A percentile compares a stretch with the other conserved stretches of the same genome.
Conservation (phyloP, 805 yeast species). For the Suhomyces sp. region DNA sequence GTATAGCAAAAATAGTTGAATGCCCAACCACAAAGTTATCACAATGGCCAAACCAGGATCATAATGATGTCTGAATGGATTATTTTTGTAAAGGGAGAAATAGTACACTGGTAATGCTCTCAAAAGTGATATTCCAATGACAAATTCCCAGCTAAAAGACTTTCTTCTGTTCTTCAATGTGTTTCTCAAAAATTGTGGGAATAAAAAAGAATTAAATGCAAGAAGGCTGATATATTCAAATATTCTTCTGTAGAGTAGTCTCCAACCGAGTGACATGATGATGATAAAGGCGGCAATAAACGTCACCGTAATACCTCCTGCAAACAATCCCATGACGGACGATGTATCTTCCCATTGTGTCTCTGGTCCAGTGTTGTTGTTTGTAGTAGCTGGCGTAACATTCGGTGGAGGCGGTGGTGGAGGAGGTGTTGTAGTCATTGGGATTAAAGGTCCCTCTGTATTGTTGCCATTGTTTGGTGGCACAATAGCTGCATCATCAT, state of each 20-base stretch:
- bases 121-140: conserved; percentile 63
- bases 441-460: conserved; percentile 3
- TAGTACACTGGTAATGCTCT: conserved; percentile 68
- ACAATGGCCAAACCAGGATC: conserved; percentile 51
- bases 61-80: conserved; percentile 70
- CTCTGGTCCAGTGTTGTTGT: conserved; percentile 10
- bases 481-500: conserved; percentile 22
- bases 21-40: conserved; percentile 52
- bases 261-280: conserved; percentile 62
- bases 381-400: conserved; percentile 10
- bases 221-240: conserved; percentile 59
- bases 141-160: conserved; percentile 67
- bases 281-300: conserved; percentile 46
- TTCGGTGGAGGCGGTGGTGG: conserved; percentile 23
- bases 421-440: conserved; percentile 34
- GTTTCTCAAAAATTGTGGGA: conserved; percentile 85
- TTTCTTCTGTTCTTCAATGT: conserved; percentile 67
- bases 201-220: conserved; percentile 71
- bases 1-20: conserved; percentile 59
- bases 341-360: conserved; percentile 19
- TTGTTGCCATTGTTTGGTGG: conserved; percentile 43
- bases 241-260: conserved; percentile 48
- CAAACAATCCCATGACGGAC: conserved; percentile 26
- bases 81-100: conserved; percentile 49
- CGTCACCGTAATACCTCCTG: conserved; percentile 25